Evolutionary conservation across 805 yeast species (phyloP).

Genomic region (Schizosaccharomyces octosporus): DNA sequence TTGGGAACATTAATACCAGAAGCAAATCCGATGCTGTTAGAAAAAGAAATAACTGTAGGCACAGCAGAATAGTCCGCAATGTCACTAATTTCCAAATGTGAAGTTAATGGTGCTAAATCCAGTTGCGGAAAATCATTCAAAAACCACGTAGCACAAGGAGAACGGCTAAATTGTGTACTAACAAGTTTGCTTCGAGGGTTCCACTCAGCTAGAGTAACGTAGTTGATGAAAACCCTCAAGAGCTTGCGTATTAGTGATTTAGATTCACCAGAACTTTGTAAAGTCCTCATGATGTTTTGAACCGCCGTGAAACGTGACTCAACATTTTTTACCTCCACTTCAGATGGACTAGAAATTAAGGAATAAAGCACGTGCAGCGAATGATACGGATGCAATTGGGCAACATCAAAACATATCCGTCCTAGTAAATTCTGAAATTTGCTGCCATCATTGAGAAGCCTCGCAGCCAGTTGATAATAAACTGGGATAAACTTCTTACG

Average conservation of each 20-base stretch:
- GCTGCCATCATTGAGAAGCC: constrained; percentile 25
- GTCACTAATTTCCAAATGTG: not conserved
- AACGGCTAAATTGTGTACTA: constrained; percentile 1
- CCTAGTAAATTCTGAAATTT: constrained; percentile 33
- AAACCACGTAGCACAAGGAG: not conserved
- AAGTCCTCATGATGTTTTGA: not conserved
- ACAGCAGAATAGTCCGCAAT: constrained; percentile 21
- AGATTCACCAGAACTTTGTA: not conserved
- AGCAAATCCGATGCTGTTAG: constrained; percentile 32
- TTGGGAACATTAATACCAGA: constrained; percentile 81
- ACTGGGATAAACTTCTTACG: constrained; percentile 45
- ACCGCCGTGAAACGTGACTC: not conserved
- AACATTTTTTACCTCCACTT: not conserved
- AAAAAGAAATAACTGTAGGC: constrained; percentile 25
- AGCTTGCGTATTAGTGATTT: constrained; percentile 2
- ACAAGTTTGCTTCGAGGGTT: not conserved
- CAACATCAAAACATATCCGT: constrained; percentile 22
- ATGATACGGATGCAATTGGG: constrained; percentile 51
- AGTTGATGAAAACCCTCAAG: constrained; percentile 5
- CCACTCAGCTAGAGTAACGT: not conserved
- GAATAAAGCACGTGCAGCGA: no score
- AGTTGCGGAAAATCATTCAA: constrained; percentile 2
- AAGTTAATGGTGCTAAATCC: constrained; percentile 4
- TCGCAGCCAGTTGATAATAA: constrained; percentile 51
- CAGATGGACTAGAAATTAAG: no score